Evolutionary conservation across 441 rosid genomes (phyloP).

Genomic region (Theobroma grandiflorum): DNA sequence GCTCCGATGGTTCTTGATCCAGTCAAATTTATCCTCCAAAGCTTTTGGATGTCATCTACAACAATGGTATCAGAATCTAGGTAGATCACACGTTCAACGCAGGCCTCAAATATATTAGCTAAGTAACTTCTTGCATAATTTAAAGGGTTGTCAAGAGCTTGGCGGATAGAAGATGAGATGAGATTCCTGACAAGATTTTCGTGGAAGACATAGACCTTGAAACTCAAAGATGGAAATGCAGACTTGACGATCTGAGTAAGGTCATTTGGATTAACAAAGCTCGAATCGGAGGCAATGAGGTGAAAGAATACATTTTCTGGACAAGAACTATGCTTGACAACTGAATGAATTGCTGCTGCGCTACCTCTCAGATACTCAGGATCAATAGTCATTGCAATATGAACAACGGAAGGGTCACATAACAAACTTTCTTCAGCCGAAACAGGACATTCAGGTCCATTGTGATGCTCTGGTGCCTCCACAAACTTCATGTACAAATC

Average conservation of each 20-base stretch:
- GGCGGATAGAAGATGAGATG: constrained; percentile 63
- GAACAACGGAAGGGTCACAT: constrained; percentile 58
- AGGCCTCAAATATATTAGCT: constrained; percentile 55
- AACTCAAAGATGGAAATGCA: constrained; percentile 59
- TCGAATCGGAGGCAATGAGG: constrained; percentile 54
- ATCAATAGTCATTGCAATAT: constrained; percentile 78
- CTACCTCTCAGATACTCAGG: constrained; percentile 73
- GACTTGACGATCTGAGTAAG: constrained; percentile 39
- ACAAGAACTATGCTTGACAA: constrained; percentile 76
- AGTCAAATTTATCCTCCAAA: constrained; percentile 49
- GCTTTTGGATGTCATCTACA: constrained; percentile 63
- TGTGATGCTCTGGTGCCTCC: constrained; percentile 70
- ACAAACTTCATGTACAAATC: constrained; percentile 40
- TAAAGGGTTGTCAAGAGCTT: constrained; percentile 68
- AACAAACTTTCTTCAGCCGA: constrained; percentile 24
- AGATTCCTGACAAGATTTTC: constrained; percentile 42
- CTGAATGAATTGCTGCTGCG: constrained; percentile 74
- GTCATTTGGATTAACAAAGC: constrained; percentile 8
- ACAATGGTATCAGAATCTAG: constrained; percentile 67
- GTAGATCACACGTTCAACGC: constrained; percentile 57
- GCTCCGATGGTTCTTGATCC: constrained; percentile 64
- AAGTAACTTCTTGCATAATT: constrained; percentile 72
- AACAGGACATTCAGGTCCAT: constrained; percentile 52
- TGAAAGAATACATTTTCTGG: constrained; percentile 78
- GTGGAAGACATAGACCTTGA: constrained; percentile 52